Evolutionary conservation across 2,329 filamentous ascomycete genomes (phyloP), one percentile per base, ranked within the genome.

Genomic region (Colletotrichum agaves): DNA sequence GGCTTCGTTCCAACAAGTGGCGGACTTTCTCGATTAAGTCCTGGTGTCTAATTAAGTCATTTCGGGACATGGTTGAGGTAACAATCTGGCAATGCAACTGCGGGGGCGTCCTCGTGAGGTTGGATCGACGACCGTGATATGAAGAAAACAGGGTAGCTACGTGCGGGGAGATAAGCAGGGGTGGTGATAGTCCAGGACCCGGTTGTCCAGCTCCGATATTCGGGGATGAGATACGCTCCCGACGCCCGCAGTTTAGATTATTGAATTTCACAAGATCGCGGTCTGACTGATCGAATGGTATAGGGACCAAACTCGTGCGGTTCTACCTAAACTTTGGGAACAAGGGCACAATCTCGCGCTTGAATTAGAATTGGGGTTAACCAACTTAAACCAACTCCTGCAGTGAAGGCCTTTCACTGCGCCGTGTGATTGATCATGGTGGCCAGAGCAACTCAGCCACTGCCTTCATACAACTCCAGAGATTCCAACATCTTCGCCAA

Each of bases 121-220:
- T 50, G 60, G 52, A 58, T 63, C 21, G 44, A 27, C 19, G 50
- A 49, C 43, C 44, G 33, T 47, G 43, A 27, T 31, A 47, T 35
- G 41, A 27, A 41, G 8, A 12, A 44, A 57, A 44, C 19, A 35
- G 33, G 27, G 43, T n/a, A 11, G 43, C 19, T 33, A 47, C 10
- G 15, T 56, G 35, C 58, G 19, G 50, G 63, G 64, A 67, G 64
- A 67, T 67, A 67, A 64, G 64, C 64, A 58, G 62, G 64, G 64
- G 61, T 67, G 2, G 23, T 19, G 46, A 63, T 47, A 46, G 21
- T 37, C 15, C 59, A 44, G n/a, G 37, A 5, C n/a, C 50, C 31
- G 10, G 46, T 17, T 19, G 12, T 31, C 12, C 8, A 1, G 35
- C 60, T 52, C 63, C 61, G 5, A 49, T 61, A n/a, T 58, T 57